Evolutionary conservation across 1,284 basidiomycete species (phyloP).

Genomic region (Xerocomus nothofagi): DNA sequence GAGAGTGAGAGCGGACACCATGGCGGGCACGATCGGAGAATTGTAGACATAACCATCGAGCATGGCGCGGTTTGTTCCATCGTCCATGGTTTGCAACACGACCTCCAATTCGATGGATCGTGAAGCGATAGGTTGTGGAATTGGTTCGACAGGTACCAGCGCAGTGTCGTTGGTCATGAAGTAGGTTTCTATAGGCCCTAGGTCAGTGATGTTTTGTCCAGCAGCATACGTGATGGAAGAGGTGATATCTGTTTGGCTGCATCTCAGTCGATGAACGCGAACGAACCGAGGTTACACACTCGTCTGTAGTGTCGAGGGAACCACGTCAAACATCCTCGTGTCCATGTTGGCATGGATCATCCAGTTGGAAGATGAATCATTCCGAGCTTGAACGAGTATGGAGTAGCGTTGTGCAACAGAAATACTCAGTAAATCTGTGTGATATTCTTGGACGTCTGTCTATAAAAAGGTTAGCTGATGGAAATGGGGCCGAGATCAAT

Average conservation of each 20-base stretch:
- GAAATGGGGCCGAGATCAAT: slow-evolving; percentile 7
- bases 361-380: slow-evolving; percentile 84
- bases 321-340: slow-evolving; percentile 79
- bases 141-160: slow-evolving; percentile 54
- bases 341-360: slow-evolving; percentile 91
- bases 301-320: slow-evolving; percentile 70
- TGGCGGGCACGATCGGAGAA: slow-evolving; percentile 65
- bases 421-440: slow-evolving; percentile 69
- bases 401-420: slow-evolving; percentile 94
- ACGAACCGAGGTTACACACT: slow-evolving; percentile 49
- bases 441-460: slow-evolving; percentile 76
- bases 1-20: slow-evolving; percentile 76
- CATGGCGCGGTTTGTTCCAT: slow-evolving; percentile 77
- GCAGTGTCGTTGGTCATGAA: slow-evolving; percentile 58
- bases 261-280: slow-evolving; percentile 2
- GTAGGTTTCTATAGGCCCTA: slow-evolving; percentile 53
- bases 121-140: slow-evolving; percentile 44
- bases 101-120: slow-evolving; percentile 57
- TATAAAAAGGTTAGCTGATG: slow-evolving; percentile 27
- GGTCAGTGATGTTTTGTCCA: slow-evolving; percentile 48
- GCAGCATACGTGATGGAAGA: slow-evolving; percentile 68
- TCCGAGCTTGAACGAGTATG: slow-evolving; percentile 85
- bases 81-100: slow-evolving; percentile 70
- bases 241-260: slow-evolving; percentile 61
- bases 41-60: slow-evolving; percentile 76